These are phyloP conservation scores for Candida sphagnicola DNA, from an alignment of 805 yeast genomes.

Conservation along the genomic window DNA sequence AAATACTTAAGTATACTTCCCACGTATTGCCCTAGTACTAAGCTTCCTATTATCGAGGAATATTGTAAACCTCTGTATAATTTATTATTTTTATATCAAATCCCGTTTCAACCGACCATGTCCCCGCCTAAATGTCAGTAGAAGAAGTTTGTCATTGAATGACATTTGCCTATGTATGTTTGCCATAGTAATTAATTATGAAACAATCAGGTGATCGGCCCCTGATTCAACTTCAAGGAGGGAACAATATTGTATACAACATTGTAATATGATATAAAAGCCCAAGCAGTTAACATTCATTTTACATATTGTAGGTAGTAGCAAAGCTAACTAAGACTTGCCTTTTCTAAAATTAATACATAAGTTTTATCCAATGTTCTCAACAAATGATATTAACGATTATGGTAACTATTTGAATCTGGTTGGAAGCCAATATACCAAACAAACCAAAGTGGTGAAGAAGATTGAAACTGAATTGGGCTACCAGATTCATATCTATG, in stretches of 20 bases:
- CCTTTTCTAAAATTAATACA: neutral
- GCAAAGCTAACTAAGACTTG: neutral
- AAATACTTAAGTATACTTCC: no score
- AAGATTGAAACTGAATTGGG: slow-evolving; percentile 30
- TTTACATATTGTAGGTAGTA: neutral
- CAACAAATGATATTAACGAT: neutral
- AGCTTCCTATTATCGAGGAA: no score
- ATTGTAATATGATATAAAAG: neutral
- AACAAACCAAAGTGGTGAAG: slow-evolving; percentile 23
- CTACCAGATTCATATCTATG: slow-evolving; percentile 34
- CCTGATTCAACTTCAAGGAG: neutral
- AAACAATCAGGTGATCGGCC: neutral
- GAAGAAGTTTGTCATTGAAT: neutral
- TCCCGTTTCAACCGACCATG: neutral
- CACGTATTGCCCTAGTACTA: no score
- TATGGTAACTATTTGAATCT: neutral
- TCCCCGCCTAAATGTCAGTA: neutral
- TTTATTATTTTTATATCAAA: no score
- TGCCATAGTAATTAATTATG: neutral
- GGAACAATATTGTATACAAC: neutral
- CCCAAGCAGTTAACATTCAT: no score
- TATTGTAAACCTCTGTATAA: neutral
- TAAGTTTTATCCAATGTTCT: no score
- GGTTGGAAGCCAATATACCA: slow-evolving; percentile 7
- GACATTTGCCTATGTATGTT: neutral